phyloP scores from a whole-genome alignment of 306 rosid species.

The Castanea crenata region DNA sequence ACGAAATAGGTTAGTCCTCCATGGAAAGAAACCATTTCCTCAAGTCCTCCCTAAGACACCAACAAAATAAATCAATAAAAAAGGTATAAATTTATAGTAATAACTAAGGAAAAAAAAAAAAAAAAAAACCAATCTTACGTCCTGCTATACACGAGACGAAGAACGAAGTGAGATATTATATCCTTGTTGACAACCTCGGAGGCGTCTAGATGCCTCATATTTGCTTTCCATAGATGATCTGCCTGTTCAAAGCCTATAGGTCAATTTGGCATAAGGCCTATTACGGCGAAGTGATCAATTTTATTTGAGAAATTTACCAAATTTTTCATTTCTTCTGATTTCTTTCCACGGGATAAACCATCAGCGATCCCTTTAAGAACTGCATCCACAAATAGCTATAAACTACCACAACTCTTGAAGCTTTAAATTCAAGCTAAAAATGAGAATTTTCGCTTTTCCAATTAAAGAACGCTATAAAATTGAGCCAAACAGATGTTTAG shows the following conservation, averaged over 20 bases:
- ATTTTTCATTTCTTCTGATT: conserved; percentile 70
- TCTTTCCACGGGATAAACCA: conserved; percentile 86
- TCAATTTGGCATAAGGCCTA: conserved; percentile 11
- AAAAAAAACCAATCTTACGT: conserved; percentile 43
- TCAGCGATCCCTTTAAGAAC: conserved; percentile 92
- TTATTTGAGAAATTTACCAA: conserved; percentile 41
- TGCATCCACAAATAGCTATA: conserved; percentile 36
- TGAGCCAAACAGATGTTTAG: not conserved
- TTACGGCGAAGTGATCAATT: not conserved
- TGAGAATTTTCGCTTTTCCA: too few species aligned
- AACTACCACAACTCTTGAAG: not conserved
- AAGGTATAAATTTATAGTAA: not conserved
- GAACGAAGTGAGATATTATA: conserved; percentile 88
- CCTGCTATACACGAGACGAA: conserved; percentile 89
- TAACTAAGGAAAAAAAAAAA: not conserved
- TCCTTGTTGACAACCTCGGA: conserved; percentile 74
- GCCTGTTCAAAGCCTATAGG: conserved; percentile 39
- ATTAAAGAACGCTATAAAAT: not conserved
- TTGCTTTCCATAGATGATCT: conserved; percentile 47
- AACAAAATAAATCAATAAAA: conserved; percentile 2
- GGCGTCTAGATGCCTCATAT: conserved; percentile 68
- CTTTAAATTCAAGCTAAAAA: too few species aligned
- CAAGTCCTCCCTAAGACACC: conserved; percentile 70
- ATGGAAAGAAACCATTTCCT: conserved; percentile 92
- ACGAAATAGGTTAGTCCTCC: conserved; percentile 81